A percentile compares a stretch with the other conserved stretches of the same genome.
These are phyloP conservation scores for Exophiala calicioides DNA, from an alignment of 2,329 filamentous ascomycete species.

Conservation along the genomic window DNA sequence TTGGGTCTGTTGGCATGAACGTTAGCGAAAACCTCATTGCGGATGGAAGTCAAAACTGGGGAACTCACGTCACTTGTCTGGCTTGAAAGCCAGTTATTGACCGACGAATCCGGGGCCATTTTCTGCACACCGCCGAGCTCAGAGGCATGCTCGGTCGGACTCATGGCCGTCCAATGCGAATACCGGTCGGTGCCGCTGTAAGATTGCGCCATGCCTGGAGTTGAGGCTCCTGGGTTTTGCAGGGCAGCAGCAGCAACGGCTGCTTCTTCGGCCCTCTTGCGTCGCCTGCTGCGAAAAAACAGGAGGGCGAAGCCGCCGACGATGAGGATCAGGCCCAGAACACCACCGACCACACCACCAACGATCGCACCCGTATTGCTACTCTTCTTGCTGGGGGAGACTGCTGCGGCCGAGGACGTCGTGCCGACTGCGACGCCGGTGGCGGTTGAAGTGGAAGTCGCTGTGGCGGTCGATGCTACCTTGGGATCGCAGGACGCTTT, in stretches of 20 bases:
- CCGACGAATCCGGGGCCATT: slow-evolving; percentile 11
- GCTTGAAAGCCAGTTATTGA: slow-evolving; percentile 28
- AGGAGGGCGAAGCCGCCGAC: slow-evolving; percentile 19
- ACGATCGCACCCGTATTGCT: slow-evolving; percentile 29
- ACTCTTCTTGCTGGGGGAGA: background rate
- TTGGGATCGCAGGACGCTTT: slow-evolving; percentile 25
- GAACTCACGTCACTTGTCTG: slow-evolving; percentile 25
- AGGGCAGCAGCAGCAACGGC: background rate
- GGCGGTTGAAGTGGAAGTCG: slow-evolving; percentile 5
- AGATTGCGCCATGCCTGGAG: slow-evolving; percentile 7
- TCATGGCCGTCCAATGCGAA: slow-evolving; percentile 26
- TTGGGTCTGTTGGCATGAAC: slow-evolving; percentile 6
- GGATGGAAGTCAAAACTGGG: background rate
- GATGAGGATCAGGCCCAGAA: slow-evolving; percentile 25
- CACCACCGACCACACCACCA: slow-evolving; percentile 31
- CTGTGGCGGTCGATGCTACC: slow-evolving; percentile 2
- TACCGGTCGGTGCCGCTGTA: slow-evolving; percentile 18
- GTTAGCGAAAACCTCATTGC: slow-evolving; percentile 8
- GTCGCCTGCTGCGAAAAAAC: slow-evolving; percentile 21
- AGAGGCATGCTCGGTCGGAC: slow-evolving; percentile 17
- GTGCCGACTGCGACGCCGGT: background rate
- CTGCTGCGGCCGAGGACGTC: slow-evolving; percentile 1
- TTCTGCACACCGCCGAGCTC: slow-evolving; percentile 18
- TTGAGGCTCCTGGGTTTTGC: too few relatives aligned
- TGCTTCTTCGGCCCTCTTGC: slow-evolving; percentile 3